These are phyloP conservation scores for Elongisporangium prolatum DNA, from an alignment of 352 stramenopile genomes.

Conservation along the genomic window DNA sequence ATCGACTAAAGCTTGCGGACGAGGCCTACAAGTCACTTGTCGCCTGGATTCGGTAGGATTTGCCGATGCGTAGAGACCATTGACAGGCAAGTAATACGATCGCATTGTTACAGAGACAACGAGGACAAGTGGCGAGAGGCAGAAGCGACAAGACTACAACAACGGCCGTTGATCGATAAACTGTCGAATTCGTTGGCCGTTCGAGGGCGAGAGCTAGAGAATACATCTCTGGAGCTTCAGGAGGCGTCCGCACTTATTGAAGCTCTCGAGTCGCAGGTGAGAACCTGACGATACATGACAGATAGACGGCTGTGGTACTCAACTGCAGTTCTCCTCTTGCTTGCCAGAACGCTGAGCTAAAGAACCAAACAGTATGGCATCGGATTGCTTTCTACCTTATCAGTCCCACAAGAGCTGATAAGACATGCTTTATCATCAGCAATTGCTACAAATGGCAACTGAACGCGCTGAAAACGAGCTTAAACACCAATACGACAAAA, in stretches of 20 bases:
- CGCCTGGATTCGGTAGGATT: constrained; percentile 20
- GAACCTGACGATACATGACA: not conserved
- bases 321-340: not conserved
- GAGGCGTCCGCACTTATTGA: constrained; percentile 2
- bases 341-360: constrained; percentile 23
- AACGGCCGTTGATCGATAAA: constrained; percentile 38
- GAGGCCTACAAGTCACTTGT: constrained; percentile 32
- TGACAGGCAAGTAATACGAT: not conserved
- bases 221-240: constrained; percentile 1
- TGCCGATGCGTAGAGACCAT: too few species aligned
- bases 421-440: not conserved
- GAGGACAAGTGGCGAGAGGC: constrained; percentile 31
- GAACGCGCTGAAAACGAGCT: constrained; percentile 20
- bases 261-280: constrained; percentile 23
- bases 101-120: constrained; percentile 21
- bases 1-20: constrained; percentile 20
- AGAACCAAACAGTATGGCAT: constrained; percentile 15
- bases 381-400: not conserved
- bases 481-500: constrained; percentile 21
- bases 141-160: constrained; percentile 27
- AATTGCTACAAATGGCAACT: not conserved
- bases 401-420: not conserved
- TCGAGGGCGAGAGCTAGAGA: constrained; percentile 4
- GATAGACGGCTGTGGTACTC: not conserved
- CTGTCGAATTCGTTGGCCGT: not conserved